Conservation (phyloP, 2,329 filamentous ascomycete species). For the Biscogniauxia mediterranea region DNA sequence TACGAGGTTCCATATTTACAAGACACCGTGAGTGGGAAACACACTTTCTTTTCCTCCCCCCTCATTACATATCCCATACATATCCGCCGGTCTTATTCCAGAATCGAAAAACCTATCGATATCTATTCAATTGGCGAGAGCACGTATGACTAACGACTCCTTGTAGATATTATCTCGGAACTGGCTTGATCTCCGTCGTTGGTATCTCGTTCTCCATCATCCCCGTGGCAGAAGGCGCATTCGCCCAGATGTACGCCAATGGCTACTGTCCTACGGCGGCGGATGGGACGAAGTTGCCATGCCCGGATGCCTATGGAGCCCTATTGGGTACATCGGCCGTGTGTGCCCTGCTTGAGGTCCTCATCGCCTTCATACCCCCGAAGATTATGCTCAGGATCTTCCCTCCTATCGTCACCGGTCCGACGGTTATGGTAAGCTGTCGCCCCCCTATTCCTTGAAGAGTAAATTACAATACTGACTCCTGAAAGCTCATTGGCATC, state of each 20-base stretch:
- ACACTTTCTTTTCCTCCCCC: neutral
- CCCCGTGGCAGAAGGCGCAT: conserved; percentile 67
- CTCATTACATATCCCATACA: too few species aligned
- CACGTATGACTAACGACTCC: neutral
- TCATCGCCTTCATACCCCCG: conserved; percentile 72
- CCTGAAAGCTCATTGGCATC: conserved; percentile 64
- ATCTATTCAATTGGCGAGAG: too few species aligned
- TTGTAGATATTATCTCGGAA: conserved; percentile 69
- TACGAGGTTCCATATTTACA: conserved; percentile 69
- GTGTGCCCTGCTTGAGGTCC: conserved; percentile 67
- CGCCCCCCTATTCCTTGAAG: neutral
- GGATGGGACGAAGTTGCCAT: conserved; percentile 66
- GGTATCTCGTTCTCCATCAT: conserved; percentile 78
- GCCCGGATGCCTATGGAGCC: conserved; percentile 73
- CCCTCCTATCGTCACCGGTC: conserved; percentile 75
- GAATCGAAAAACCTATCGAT: too few species aligned
- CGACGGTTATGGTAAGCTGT: conserved; percentile 53
- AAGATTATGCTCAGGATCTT: conserved; percentile 69
- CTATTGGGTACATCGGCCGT: conserved; percentile 68
- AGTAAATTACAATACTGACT: conserved; percentile 26
- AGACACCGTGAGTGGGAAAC: conserved; percentile 52
- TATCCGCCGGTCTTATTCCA: too few species aligned
- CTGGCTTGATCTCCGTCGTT: conserved; percentile 76
- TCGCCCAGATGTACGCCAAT: conserved; percentile 74
- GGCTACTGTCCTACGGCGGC: conserved; percentile 62